A percentile compares a stretch with the other conserved stretches of the same genome.
Conservation (phyloP, 179 eudicot species). For the Carnegiea gigantea region DNA sequence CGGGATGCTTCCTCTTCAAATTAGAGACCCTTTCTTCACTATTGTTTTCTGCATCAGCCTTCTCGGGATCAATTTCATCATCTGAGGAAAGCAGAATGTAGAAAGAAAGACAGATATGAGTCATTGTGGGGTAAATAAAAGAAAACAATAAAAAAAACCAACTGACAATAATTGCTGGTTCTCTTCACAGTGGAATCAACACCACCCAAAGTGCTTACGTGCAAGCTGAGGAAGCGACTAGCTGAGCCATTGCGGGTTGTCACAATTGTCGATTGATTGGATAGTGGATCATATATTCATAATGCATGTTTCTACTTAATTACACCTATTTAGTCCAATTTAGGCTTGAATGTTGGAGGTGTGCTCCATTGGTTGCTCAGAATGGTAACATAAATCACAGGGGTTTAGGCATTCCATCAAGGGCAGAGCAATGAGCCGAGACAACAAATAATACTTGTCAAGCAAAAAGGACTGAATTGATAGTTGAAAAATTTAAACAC, state of each 20-base stretch:
- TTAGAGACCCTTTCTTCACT: conserved; percentile 22
- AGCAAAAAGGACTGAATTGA: background rate
- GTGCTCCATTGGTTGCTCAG: background rate
- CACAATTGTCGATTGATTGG: background rate
- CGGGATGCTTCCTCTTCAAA: conserved; percentile 21
- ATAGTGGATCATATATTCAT: background rate
- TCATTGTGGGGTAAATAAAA: background rate
- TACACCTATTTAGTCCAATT: background rate
- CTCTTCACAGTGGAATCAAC: no score
- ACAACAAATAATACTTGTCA: background rate
- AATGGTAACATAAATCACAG: background rate
- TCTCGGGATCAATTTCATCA: conserved; percentile 31
- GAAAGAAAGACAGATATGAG: conserved; percentile 4
- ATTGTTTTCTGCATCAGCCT: conserved; percentile 25
- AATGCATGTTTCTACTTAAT: background rate
- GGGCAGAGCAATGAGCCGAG: background rate
- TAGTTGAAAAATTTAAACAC: background rate
- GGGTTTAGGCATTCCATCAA: background rate
- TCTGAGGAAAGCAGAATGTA: conserved; percentile 16
- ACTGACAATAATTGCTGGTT: no score
- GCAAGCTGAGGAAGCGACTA: background rate
- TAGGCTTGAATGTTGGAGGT: background rate
- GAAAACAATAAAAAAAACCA: background rate
- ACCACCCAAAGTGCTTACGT: background rate
- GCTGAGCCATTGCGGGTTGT: background rate